A percentile compares a stretch with the other conserved stretches of the same genome.
phyloP scores from a whole-genome alignment of 495 filamentous ascomycete species.

The Chlorociboria aeruginascens region DNA sequence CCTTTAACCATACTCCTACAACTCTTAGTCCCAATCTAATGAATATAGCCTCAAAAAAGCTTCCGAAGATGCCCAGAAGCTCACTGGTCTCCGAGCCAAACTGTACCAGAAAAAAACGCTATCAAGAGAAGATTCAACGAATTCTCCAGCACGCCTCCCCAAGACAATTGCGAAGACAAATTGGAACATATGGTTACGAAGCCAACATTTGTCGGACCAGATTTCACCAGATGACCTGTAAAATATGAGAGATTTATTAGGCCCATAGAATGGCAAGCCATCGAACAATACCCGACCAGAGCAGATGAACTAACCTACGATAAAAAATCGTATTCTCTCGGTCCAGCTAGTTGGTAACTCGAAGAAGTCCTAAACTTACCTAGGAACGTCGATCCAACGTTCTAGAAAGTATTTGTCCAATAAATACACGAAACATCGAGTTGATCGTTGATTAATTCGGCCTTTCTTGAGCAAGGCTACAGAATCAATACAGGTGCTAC shows the following conservation, averaged over 20 bases:
- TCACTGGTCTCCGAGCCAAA: constrained; percentile 86
- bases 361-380: no score
- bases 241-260: constrained; percentile 84
- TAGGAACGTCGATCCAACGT: no score
- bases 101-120: constrained; percentile 85
- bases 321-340: no score
- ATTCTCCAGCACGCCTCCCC: constrained; percentile 16
- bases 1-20: neutral
- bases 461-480: no score
- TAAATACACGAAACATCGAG: no score
- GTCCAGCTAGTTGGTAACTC: no score
- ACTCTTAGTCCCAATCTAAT: neutral
- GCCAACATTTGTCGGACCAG: constrained; percentile 53
- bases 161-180: constrained; percentile 47
- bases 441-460: no score
- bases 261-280: constrained; percentile 14
- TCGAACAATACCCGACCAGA: no score
- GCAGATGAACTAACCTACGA: no score
- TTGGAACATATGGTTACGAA: constrained; percentile 88
- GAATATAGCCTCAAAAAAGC: constrained; percentile 31
- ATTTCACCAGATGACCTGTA: constrained; percentile 85
- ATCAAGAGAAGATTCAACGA: constrained; percentile 82
- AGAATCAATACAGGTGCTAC: no score
- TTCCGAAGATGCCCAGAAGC: constrained; percentile 80
- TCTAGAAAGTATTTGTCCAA: no score